phyloP scores from a whole-genome alignment of 2,329 filamentous ascomycete species.

The Exophiala phaeomuriformis region DNA sequence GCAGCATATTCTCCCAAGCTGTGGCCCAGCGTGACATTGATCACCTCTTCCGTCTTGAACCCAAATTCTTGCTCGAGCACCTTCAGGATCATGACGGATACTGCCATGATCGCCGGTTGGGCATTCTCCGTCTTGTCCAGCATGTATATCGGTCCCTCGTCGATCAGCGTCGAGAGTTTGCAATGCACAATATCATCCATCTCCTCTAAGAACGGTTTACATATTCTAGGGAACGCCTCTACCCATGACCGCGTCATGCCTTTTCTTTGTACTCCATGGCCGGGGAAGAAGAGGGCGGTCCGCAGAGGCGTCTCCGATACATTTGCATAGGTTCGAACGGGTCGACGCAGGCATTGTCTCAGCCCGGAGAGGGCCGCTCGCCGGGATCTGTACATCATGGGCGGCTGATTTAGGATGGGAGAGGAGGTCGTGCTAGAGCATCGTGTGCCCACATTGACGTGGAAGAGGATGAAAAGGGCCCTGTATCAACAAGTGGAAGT shows the following conservation, averaged over 20 bases:
- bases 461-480: neutral
- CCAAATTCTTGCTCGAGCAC: slow-evolving; percentile 79
- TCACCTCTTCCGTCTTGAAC: slow-evolving; percentile 61
- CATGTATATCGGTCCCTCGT: slow-evolving; percentile 65
- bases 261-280: slow-evolving; percentile 79
- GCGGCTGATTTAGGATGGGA: neutral
- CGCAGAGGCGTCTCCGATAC: slow-evolving; percentile 28
- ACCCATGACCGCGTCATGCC: slow-evolving; percentile 84
- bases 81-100: slow-evolving; percentile 79
- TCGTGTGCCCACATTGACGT: neutral
- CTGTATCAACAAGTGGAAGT: no score
- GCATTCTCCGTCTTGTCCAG: slow-evolving; percentile 80
- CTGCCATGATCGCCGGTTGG: slow-evolving; percentile 94
- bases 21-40: slow-evolving; percentile 81
- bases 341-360: slow-evolving; percentile 4
- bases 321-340: slow-evolving; percentile 18
- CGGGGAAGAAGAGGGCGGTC: slow-evolving; percentile 45
- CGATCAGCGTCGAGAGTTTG: slow-evolving; percentile 69
- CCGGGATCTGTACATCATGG: slow-evolving; percentile 15
- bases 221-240: slow-evolving; percentile 72
- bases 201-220: slow-evolving; percentile 70
- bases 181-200: slow-evolving; percentile 71
- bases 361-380: slow-evolving; percentile 6
- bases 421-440: slow-evolving; percentile 5
- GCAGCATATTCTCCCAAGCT: slow-evolving; percentile 91